These are phyloP conservation scores for Parathielavia hyrcaniae DNA, from an alignment of 495 filamentous ascomycete species.

Conservation along the genomic window DNA sequence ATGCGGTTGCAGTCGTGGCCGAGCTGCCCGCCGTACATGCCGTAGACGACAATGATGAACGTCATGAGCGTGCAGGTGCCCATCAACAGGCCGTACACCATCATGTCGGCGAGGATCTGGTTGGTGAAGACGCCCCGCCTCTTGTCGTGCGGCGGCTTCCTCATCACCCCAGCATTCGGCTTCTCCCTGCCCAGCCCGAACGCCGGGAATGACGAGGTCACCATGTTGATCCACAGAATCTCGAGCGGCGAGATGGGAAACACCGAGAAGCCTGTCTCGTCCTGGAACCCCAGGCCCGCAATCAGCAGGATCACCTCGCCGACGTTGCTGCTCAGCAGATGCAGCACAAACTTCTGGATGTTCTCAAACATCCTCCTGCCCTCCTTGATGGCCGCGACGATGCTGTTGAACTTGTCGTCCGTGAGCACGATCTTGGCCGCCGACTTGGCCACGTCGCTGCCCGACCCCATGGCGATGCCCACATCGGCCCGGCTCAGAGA, in stretches of 20 bases:
- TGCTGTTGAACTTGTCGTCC: slow-evolving; percentile 81
- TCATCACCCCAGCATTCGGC: slow-evolving; percentile 61
- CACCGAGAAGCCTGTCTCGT: slow-evolving; percentile 55
- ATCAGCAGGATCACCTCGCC: slow-evolving; percentile 67
- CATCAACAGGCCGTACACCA: slow-evolving; percentile 67
- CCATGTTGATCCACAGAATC: slow-evolving; percentile 73
- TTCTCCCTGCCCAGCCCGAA: slow-evolving; percentile 69
- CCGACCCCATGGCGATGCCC: slow-evolving; percentile 81
- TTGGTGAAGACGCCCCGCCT: slow-evolving; percentile 62
- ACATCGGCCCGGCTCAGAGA: slow-evolving; percentile 72
- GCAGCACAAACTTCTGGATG: slow-evolving; percentile 76
- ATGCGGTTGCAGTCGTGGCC: slow-evolving; percentile 60
- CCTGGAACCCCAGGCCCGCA: slow-evolving; percentile 66
- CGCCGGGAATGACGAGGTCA: slow-evolving; percentile 68
- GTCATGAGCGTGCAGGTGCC: slow-evolving; percentile 59
- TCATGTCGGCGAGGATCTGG: slow-evolving; percentile 65
- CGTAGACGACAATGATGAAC: slow-evolving; percentile 66
- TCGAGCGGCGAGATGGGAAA: slow-evolving; percentile 70
- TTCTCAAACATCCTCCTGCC: slow-evolving; percentile 71
- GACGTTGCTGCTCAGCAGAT: slow-evolving; percentile 66
- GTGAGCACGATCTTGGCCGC: slow-evolving; percentile 83
- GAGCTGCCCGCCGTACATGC: slow-evolving; percentile 49
- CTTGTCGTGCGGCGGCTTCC: slow-evolving; percentile 62
- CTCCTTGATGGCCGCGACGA: slow-evolving; percentile 67
- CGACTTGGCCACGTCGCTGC: slow-evolving; percentile 86